Base-by-base conservation (phyloP, 2,329 filamentous ascomycete genomes). In the Paracorniculantispora psalliotae region DNA sequence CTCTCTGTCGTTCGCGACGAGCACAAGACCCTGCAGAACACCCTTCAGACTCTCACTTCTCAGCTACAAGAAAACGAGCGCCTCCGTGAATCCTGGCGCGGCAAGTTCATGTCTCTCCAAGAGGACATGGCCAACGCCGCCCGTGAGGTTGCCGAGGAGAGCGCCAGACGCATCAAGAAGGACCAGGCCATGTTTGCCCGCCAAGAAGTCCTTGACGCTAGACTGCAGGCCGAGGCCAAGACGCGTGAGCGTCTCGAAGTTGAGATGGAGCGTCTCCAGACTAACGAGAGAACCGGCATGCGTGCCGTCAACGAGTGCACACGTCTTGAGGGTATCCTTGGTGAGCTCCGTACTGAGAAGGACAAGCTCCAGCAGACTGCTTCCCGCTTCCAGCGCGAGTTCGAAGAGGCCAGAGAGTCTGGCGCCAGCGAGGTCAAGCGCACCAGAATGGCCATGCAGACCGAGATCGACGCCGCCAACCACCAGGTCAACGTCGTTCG, bases 41-140 rank as follows among this genome's bases (percentile, higher is more conserved):
- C 87, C 30, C 84, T 96, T 60, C 84, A 87, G 62, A 87, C 86
- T 23, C 80, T 96, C 58, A 85, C 87, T 62, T 83, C 83, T 48
- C 92, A 96, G 69, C 84, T 94, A 44, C 87, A 94, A 67, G 92
- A 96, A 75, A 93, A 91, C 67, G 86, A 92, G 68, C 86, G 88
- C 63, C 83, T 96, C 61, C 88, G 92, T 60, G 91, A 96, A 70
- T 86, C 82, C 61, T 92, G 96, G 83, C 88, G 91, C 64, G 79
- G 80, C 70, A 96, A 94, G 73, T 89, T 97, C 67, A 85, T 93
- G 66, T 86, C 86, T 61, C 79, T 99, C 41, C 92, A 97, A 73
- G 84, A 91, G 63, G 91, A 97, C 66, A 93, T 97, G 88, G 83
- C 86, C 33, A 80, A 80, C 59, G 90, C 91, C 51, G 87, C 90